These are phyloP conservation scores for Leccinum longicurvipes DNA, from an alignment of 768 basidiomycete genomes.

Conservation along the genomic window DNA sequence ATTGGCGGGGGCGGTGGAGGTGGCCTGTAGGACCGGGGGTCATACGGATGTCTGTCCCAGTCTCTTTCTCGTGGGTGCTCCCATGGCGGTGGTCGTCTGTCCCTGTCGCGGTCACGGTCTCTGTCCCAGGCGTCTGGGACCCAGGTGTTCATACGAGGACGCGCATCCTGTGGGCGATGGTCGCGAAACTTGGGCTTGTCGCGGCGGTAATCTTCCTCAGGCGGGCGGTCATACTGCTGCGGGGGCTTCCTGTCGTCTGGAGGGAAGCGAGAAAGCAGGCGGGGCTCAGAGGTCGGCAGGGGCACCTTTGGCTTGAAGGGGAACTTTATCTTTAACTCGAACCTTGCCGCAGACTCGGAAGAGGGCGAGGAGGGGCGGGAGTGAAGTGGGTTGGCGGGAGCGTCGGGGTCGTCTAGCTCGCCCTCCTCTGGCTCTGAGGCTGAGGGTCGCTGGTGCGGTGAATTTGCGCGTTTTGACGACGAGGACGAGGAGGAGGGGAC, in stretches of 20 bases:
- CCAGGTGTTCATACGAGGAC: conserved; percentile 25
- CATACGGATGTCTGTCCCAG: conserved; percentile 20
- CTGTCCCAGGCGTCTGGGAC: conserved; percentile 23
- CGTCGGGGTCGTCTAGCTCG: conserved; percentile 63
- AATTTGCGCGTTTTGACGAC: conserved; percentile 54
- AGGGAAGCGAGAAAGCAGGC: conserved; percentile 34
- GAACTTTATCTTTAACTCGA: conserved; percentile 55
- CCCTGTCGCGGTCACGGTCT: conserved; percentile 25
- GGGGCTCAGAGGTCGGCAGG: conserved; percentile 3
- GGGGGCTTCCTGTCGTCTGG: conserved; percentile 23
- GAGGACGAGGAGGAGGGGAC: conserved; percentile 14
- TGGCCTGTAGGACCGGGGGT: conserved; percentile 19
- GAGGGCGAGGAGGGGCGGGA: conserved; percentile 33
- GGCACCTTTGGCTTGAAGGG: conserved; percentile 60
- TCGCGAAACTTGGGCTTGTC: conserved; percentile 22
- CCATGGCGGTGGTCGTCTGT: conserved; percentile 23
- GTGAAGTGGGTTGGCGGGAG: conserved; percentile 7
- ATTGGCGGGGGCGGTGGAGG: conserved; percentile 3
- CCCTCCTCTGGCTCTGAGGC: conserved; percentile 77
- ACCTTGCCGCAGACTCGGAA: conserved; percentile 30
- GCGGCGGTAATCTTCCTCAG: conserved; percentile 45
- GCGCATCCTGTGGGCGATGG: conserved; percentile 21
- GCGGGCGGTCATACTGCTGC: conserved; percentile 38
- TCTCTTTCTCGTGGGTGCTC: conserved; percentile 25
- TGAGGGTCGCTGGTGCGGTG: conserved; percentile 54